Evolutionary conservation across 768 basidiomycete genomes (phyloP), one percentile per base, ranked within the genome.

Genomic region (Termitomyces bulborhizus): DNA sequence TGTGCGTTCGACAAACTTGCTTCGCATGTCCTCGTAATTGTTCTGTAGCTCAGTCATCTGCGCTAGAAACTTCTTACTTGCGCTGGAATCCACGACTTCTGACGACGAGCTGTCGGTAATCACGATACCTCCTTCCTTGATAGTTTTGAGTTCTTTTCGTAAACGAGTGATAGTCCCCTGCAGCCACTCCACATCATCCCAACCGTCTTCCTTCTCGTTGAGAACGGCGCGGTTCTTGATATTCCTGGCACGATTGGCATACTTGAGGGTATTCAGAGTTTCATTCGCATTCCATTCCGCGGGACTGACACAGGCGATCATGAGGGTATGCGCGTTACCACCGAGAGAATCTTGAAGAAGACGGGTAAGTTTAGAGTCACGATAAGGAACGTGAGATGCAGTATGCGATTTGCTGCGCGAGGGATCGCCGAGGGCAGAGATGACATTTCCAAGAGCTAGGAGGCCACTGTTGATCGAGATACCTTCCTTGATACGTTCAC

Each of bases 381-480:
- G 93, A 69, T 99, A 99, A 11, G 97, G 97, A 55, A 99, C 80
- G 71, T 99, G 93, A 16, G 89, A 85, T 18, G 85, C 86, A 24
- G 88, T 90, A 64, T 90, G 77, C 18, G 89, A 84, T 68, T 91
- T 91, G 37, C 88, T 85, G 51, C 91, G 84, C 41, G 89, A 78
- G 31, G 96, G 96, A 71, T 98, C 96, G 6, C 93, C 96, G 18
- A 98, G 85, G 0, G 95, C 93, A 57, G 96, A 98, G 56, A 99
- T 98, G 64, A 99, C 97, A 69, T 99, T 99, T 45, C 97, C 97
- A 21, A 99, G 81, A 16, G 97, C 96, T 36, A 94, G 80, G 34
- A 99, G 83, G 57, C 97, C 97, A 58, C 91, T 90, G 75, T 99
- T 99, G 75, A 98, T 98, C 29, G 93, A 93, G 52, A 97, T 97